Evolutionary conservation across 2,329 filamentous ascomycete species (phyloP).

Genomic region (Exophiala oligosperma): DNA sequence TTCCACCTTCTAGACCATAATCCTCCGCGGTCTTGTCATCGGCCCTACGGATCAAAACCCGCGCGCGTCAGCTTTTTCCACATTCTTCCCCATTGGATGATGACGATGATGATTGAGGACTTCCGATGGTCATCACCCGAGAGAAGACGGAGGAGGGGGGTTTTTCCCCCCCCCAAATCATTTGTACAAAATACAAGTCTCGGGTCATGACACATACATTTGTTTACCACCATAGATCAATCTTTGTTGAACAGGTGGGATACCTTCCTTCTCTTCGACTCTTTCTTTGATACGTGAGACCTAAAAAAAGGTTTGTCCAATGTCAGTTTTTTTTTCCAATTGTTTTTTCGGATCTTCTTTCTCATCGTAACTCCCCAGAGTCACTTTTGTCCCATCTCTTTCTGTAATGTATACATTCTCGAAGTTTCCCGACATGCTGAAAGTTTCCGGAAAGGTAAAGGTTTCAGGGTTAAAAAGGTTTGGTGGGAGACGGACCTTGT

Average conservation of each 20-base stretch:
- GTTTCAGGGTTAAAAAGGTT: neutral
- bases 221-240: constrained; percentile 97
- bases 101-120: too few species aligned
- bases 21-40: constrained; percentile 93
- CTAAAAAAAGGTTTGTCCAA: constrained; percentile 46
- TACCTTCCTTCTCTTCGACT: constrained; percentile 98
- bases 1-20: constrained; percentile 86
- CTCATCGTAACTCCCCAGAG: too few species aligned
- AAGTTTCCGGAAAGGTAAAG: too few species aligned
- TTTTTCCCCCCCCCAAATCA: too few species aligned
- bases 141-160: too few species aligned
- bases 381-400: too few species aligned
- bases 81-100: neutral
- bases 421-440: too few species aligned
- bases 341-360: neutral
- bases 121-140: too few species aligned
- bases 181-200: too few species aligned
- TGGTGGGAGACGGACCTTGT: constrained; percentile 66
- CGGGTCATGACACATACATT: constrained; percentile 62
- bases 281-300: constrained; percentile 97
- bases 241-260: constrained; percentile 93
- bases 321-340: neutral
- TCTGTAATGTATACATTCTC: too few species aligned
- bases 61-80: neutral
- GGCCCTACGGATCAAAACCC: constrained; percentile 58